Base-by-base conservation (phyloP, 352 stramenopile genomes). In the Peronospora farinosa region DNA sequence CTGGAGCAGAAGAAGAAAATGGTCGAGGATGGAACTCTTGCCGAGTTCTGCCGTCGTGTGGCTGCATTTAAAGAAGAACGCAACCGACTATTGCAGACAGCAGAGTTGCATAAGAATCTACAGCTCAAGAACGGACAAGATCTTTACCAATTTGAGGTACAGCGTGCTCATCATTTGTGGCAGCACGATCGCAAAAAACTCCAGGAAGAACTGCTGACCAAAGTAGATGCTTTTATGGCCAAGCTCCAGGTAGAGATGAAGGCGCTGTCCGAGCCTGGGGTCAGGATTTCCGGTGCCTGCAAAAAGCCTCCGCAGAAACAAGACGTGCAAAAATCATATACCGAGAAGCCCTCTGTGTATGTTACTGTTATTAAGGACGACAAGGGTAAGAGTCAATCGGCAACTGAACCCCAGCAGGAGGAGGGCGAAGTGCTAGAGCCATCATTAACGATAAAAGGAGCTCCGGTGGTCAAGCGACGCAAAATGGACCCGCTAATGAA, bases 41-140 rank as follows among this genome's bases (percentile, higher is more conserved):
- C 77, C 15, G 80, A 91, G 65, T 91, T 78, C 65, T 89, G 80
- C 31, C 78, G 80, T 13, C 80, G 80, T n/a, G 78, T 88, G 23
- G 77, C 74, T 11, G 81, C 86, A 41, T 92, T 88, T 50, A 92
- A 92, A 52, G 76, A 89, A 36, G 78, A 92, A 45, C 74, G 76
- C 47, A 86, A 84, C 35, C 72, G 74, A 4, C 47, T 88, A 49
- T 61, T 92, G 36, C 72, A 89, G 53, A 82, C 65, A 0, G 81
- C 81, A 2, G 75, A 89, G 56, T 77, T 83, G 57, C 81, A 92
- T 63, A 86, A 87, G 57, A 84, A 83, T 46, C 55, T 92, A 21
- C 81, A 92, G 64, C 62, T 92, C n/a, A 88, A 87, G 54, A 92
- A 92, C 61, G 74, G 69, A 39, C 57, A 85, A 40, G 78, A 92